Evolutionary conservation across 164 flowering plant genomes (phyloP), one percentile per base, ranked within the genome.

Genomic region (Vitis riparia): DNA sequence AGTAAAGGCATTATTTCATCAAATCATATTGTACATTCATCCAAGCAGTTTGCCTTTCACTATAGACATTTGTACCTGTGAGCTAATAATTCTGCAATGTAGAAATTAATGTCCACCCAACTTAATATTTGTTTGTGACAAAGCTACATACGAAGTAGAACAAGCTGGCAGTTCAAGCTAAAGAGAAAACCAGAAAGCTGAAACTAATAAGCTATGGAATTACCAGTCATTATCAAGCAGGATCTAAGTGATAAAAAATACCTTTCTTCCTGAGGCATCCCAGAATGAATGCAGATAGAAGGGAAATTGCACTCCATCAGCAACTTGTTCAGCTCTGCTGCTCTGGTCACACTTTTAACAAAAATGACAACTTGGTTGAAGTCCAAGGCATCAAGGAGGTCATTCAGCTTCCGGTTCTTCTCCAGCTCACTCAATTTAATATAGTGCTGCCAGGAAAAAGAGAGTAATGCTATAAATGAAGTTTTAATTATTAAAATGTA

Each of bases 221-320:
- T 37, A 6, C 44, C 7, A 37, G 44, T 37, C 44, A 37, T 37
- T 37, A 37, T 37, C 44, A 3, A 37, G 30, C 27, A 56, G 32
- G 9, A 5, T n/a, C 1, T 12, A 67, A n/a, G 16, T 23, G 7
- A 30, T 16, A 49, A 1, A 0, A 73, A 84, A 73, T 44, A 93
- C 99, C 99, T 92, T 82, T 95, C 98, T 75, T 92, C 99, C 70
- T 95, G 99, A 5, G 94, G 81, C 99, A 95, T 92, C 70, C 99
- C 99, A 80, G 98, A 95, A 68, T 95, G 99, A 55, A 95, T 95
- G 76, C 99, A 95, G 57, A 92, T 95, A 14, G 99, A 92, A 29
- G 99, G 99, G 63, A 95, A 95, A 67, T 95, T 95, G 59, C 99
- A 95, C 76, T 95, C 99, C 69, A 88, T 91, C 5, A 95, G 96